Evolutionary conservation across 2,329 filamentous ascomycete genomes (phyloP).

Genomic region (Hypoxylon sp.): DNA sequence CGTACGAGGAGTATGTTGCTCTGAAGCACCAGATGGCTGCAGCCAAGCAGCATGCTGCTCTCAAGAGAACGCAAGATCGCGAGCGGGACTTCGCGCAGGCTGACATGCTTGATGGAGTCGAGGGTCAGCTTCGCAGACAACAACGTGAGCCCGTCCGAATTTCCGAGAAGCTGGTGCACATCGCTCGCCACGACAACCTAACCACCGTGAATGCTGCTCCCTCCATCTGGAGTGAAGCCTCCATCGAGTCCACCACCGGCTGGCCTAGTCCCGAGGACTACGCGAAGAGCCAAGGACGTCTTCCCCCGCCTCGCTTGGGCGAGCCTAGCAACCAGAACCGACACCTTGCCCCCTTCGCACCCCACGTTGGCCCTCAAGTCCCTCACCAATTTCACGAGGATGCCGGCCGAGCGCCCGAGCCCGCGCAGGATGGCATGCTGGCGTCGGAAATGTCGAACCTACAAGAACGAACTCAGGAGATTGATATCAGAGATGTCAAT

Average conservation of each 20-base stretch:
- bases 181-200: conserved; percentile 11
- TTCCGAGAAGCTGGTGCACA: conserved; percentile 9
- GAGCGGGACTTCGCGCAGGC: neutral
- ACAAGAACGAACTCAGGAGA: neutral
- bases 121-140: neutral
- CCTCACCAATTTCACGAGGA: conserved; percentile 28
- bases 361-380: conserved; percentile 13
- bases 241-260: neutral
- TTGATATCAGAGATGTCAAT: conserved; percentile 19
- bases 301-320: conserved; percentile 34
- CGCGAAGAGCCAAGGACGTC: conserved; percentile 14
- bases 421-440: conserved; percentile 23
- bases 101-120: neutral
- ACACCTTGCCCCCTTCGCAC: conserved; percentile 9
- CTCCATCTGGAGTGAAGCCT: conserved; percentile 34
- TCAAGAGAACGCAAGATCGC: conserved; percentile 24
- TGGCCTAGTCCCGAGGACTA: conserved; percentile 39
- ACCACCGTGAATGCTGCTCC: conserved; percentile 13
- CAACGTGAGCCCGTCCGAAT: neutral
- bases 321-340: conserved; percentile 3
- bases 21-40: conserved; percentile 28
- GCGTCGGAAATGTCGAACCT: conserved; percentile 3
- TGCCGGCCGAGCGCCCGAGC: conserved; percentile 8
- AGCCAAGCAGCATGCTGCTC: conserved; percentile 1
- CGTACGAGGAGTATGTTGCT: conserved; percentile 50